Evolutionary conservation across 1,139 yeast species (phyloP), one percentile per base, ranked within the genome.

Genomic region (Yamadazyma atlantica): DNA sequence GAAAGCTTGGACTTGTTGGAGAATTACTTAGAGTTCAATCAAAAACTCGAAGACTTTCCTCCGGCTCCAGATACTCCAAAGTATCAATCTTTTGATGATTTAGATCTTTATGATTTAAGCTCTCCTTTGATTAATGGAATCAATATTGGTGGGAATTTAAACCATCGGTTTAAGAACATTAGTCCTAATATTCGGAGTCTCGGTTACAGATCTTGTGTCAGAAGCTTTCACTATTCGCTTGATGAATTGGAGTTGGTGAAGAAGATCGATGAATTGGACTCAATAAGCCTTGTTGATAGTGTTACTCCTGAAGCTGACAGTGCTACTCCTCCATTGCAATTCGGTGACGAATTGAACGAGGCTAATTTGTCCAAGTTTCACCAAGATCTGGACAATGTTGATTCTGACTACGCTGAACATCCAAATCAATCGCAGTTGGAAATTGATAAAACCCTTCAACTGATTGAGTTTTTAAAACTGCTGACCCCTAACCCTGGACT

Each of bases 61-160:
- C 14, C 32, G 6, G 15, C 18, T 4, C 31, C 34, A 16, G 43
- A 35, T n/a, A 42, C 46, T 9, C 41, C 49, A 16, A 38, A 34
- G 23, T 34, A 37, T 30, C 38, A 39, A 37, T 32, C 46, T 3
- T 25, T 23, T 27, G 51, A 48, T 15, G 42, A 51, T 26, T 46
- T 59, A 25, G 60, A 58, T 17, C 42, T 62, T 4, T 63, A 49
- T 42, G 72, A 64, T 33, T 44, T 62, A 8, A 56, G 51, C 36
- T 63, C 70, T 22, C 73, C 73, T 1, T 44, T 67, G 8, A 61
- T 67, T 11, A 66, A 63, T 43, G 73, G 73, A 0, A 48, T 67
- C 15, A 67, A 69, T 1, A 49, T 66, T 14, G 73, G 73, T 0
- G 51, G 53, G 13, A 60, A 56, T 41, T 39, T 58, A 56, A 38